Conservation (phyloP, 441 rosid genomes). For the Aquilaria agallochum region DNA sequence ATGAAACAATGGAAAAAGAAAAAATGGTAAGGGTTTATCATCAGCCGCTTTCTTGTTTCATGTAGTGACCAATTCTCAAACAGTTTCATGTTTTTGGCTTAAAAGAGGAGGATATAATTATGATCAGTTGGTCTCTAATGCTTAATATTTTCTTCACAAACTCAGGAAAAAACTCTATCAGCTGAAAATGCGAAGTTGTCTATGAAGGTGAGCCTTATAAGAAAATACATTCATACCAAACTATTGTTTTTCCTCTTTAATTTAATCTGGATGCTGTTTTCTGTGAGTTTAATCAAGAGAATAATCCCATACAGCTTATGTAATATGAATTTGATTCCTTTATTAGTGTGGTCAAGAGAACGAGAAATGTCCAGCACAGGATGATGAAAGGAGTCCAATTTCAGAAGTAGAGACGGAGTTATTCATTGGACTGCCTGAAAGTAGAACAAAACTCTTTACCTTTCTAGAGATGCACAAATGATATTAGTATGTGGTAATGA, state of each 20-base stretch:
- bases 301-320: too few relatives aligned
- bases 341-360: not conserved
- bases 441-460: conserved; percentile 25
- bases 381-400: conserved; percentile 47
- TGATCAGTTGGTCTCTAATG: not conserved
- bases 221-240: too few relatives aligned
- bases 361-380: not conserved
- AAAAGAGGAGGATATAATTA: too few relatives aligned
- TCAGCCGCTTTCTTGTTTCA: too few relatives aligned
- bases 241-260: too few relatives aligned
- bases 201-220: conserved; percentile 40
- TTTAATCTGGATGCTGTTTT: too few relatives aligned
- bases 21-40: too few relatives aligned
- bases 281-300: too few relatives aligned
- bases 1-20: too few relatives aligned
- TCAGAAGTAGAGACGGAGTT: conserved; percentile 91
- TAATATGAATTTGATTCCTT: too few relatives aligned
- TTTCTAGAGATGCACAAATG: not conserved
- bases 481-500: not conserved
- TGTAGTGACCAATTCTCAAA: too few relatives aligned
- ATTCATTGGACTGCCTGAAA: conserved; percentile 69
- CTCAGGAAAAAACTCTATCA: conserved; percentile 53
- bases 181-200: conserved; percentile 58
- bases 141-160: conserved; percentile 10
- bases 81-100: too few relatives aligned